A percentile compares a stretch with the other conserved stretches of the same genome.
These are phyloP conservation scores for Areca catechu DNA, from an alignment of 176 grass and related monocot genomes.

Conservation along the genomic window DNA sequence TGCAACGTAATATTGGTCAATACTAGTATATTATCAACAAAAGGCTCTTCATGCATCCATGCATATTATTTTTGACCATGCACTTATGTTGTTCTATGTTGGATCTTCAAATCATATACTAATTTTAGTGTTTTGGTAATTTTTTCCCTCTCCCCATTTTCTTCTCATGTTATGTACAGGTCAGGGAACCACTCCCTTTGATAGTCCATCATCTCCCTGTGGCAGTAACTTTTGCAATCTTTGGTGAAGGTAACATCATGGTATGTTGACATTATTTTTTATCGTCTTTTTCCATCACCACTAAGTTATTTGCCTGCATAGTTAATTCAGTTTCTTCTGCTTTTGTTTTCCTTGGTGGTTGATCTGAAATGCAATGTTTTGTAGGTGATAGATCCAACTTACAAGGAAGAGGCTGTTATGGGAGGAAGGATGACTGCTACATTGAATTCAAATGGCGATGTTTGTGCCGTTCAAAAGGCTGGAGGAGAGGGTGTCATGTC, in stretches of 20 bases:
- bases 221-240: conserved; percentile 92
- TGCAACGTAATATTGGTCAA: no score
- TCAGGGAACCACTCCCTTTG: conserved; percentile 76
- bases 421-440: conserved; percentile 88
- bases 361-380: conserved; percentile 12
- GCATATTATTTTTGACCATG: no score
- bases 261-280: conserved; percentile 29
- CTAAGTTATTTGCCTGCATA: no score
- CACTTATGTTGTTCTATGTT: no score
- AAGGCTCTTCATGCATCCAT: no score
- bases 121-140: no score
- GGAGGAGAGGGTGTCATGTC: conserved; percentile 77
- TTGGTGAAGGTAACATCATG: conserved; percentile 72
- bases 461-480: conserved; percentile 88
- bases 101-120: no score
- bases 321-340: neutral
- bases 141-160: neutral
- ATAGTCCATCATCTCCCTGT: conserved; percentile 89
- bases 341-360: neutral
- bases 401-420: conserved; percentile 94
- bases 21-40: no score
- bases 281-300: no score
- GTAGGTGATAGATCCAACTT: conserved; percentile 85
- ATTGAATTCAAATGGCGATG: conserved; percentile 83
- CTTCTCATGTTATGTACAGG: conserved; percentile 45